Percentiles rank a stretch among this genome's conserved stretches.
Evolutionary conservation across 495 filamentous ascomycete genomes (phyloP).

Genomic region (Trichocladium antarcticum): DNA sequence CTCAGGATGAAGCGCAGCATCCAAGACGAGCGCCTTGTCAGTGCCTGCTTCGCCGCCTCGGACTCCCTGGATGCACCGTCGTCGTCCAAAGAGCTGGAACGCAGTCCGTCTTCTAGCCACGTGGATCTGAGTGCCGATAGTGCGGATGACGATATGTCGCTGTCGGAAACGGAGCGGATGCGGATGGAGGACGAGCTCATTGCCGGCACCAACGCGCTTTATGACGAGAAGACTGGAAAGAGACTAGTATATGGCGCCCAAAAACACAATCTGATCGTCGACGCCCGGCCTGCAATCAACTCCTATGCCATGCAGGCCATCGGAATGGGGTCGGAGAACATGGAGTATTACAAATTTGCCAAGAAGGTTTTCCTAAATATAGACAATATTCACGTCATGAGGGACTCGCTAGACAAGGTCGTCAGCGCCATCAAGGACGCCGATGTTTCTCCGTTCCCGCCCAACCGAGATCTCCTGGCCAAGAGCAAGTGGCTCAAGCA

Average conservation of each 20-base stretch:
- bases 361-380: constrained; percentile 94
- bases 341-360: constrained; percentile 91
- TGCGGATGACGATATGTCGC: constrained; percentile 26
- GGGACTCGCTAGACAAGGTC: constrained; percentile 79
- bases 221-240: constrained; percentile 38
- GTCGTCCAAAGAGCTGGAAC: constrained; percentile 23
- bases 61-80: constrained; percentile 27
- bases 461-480: constrained; percentile 67
- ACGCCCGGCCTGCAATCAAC: constrained; percentile 91
- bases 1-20: constrained; percentile 81
- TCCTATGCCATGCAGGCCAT: constrained; percentile 92
- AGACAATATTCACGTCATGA: constrained; percentile 98
- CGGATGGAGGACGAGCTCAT: constrained; percentile 64
- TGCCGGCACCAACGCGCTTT: constrained; percentile 32
- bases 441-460: constrained; percentile 73
- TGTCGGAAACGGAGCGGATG: constrained; percentile 52
- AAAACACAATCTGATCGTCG: constrained; percentile 89
- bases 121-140: constrained; percentile 37
- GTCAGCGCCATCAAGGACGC: constrained; percentile 86
- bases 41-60: constrained; percentile 82
- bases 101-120: constrained; percentile 50
- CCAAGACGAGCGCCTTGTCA: constrained; percentile 89
- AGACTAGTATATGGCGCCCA: constrained; percentile 80
- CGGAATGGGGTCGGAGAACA: constrained; percentile 90
- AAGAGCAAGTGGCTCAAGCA: constrained; percentile 91